Conservation (phyloP, 139 green algal species). For the Chlamydomonas incerta region DNA sequence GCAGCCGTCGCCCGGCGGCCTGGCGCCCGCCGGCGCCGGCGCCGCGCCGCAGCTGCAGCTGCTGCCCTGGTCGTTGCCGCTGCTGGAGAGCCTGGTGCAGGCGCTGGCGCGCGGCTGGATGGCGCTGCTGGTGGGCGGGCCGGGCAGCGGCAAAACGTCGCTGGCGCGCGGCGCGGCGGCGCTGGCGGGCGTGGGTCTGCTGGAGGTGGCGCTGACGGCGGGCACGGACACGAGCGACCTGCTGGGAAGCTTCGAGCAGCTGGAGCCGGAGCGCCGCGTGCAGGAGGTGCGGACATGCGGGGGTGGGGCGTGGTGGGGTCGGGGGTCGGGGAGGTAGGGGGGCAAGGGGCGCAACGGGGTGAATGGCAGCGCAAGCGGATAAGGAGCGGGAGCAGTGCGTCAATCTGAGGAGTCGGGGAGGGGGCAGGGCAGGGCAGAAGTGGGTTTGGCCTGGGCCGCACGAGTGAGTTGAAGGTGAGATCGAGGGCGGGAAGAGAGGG, state of each 20-base stretch:
- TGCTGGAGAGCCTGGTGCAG: conserved; percentile 77
- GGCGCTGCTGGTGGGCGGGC: conserved; percentile 76
- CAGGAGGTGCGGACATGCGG: conserved; percentile 41
- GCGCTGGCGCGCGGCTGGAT: conserved; percentile 74
- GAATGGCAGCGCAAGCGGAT: too few species aligned
- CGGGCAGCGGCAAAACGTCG: conserved; percentile 74
- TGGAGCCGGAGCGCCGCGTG: conserved; percentile 67
- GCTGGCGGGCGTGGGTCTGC: conserved; percentile 73
- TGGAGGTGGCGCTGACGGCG: conserved; percentile 86
- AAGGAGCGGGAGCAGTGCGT: too few species aligned
- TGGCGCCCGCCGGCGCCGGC: background rate
- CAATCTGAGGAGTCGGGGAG: too few species aligned
- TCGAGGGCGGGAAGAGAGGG: too few species aligned
- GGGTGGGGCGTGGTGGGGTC: too few species aligned
- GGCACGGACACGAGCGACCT: conserved; percentile 96
- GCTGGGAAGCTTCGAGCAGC: conserved; percentile 98
- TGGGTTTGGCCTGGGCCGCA: too few species aligned
- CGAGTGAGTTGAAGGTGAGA: too few species aligned
- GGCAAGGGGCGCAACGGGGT: too few species aligned
- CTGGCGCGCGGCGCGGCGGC: conserved; percentile 70
- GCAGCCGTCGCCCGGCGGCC: background rate
- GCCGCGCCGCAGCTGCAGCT: conserved; percentile 48
- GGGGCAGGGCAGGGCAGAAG: too few species aligned
- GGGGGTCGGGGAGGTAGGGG: background rate
- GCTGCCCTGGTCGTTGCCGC: conserved; percentile 68